Evolutionary conservation across 495 filamentous ascomycete species (phyloP).

Genomic region (Tuber brumale): DNA sequence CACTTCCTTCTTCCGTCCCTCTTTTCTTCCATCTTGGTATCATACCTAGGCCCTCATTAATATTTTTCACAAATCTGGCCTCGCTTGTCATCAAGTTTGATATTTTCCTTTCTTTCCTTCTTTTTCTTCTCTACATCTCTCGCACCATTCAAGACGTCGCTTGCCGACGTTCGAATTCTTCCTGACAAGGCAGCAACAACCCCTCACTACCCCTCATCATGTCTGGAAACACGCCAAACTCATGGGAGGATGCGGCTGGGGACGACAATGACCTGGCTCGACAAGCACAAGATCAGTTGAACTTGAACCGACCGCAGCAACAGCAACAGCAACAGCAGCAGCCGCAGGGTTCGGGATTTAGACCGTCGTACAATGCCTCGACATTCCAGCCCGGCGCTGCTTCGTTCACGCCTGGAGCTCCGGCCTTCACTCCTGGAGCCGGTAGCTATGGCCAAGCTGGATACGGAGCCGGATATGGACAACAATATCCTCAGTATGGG

Average conservation of each 20-base stretch:
- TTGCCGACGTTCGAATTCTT: not conserved
- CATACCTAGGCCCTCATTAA: not conserved
- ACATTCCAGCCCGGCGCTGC: conserved; percentile 69
- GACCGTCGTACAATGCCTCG: conserved; percentile 31
- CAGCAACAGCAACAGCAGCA: conserved; percentile 46
- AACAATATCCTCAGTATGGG: conserved; percentile 52
- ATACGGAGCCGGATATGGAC: conserved; percentile 52
- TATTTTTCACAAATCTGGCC: not conserved
- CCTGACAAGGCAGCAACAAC: conserved; percentile 18
- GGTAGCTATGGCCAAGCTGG: conserved; percentile 49
- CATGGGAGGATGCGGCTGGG: conserved; percentile 90
- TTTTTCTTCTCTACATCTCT: not conserved
- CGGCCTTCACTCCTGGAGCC: conserved; percentile 72
- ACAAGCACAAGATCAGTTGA: conserved; percentile 70
- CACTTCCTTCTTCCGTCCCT: not conserved
- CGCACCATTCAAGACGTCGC: not conserved
- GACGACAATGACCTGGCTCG: conserved; percentile 79
- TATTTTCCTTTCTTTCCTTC: not conserved
- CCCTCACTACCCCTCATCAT: conserved; percentile 50
- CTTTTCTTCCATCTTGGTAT: not conserved
- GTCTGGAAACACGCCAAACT: conserved; percentile 72
- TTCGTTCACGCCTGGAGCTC: conserved; percentile 72
- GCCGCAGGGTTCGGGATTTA: conserved; percentile 42
- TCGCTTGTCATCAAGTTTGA: not conserved
- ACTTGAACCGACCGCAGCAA: conserved; percentile 50